Evolutionary conservation across 2,329 filamentous ascomycete genomes (phyloP).

Genomic region (Colletotrichum chlorophyti): DNA sequence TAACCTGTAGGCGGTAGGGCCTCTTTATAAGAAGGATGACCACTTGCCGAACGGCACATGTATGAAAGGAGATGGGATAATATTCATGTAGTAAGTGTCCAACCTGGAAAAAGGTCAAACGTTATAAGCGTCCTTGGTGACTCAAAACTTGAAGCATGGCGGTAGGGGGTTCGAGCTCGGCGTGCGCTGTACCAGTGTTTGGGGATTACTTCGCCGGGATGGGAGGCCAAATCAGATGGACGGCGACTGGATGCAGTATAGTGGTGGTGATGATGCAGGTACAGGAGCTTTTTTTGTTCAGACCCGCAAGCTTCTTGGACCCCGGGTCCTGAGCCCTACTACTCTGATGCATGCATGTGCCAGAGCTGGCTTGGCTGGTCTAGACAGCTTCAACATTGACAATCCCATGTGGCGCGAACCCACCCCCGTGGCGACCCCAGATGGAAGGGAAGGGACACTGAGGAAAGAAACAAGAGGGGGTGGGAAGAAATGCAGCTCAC

Average conservation of each 20-base stretch:
- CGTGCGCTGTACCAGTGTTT: constrained; percentile 22
- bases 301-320: constrained; percentile 12
- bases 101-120: no score
- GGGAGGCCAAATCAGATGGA: no score
- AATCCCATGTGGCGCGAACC: no score
- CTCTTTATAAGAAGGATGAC: not conserved
- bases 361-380: not conserved
- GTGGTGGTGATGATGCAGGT: constrained; percentile 5
- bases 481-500: no score
- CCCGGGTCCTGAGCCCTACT: constrained; percentile 3
- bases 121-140: constrained; percentile 5
- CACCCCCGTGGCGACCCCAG: not conserved
- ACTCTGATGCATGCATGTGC: not conserved
- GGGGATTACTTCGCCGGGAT: constrained; percentile 25
- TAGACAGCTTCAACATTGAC: not conserved
- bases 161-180: constrained; percentile 22
- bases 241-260: no score
- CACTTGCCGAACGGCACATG: no score
- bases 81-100: not conserved
- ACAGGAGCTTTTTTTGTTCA: constrained; percentile 17
- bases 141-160: constrained; percentile 21
- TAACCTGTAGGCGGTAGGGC: not conserved
- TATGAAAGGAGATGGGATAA: constrained; percentile 5
- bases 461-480: no score
- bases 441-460: not conserved